phyloP scores from a whole-genome alignment of 73 alveolate genomes.

The Paramecium biaurelia region DNA sequence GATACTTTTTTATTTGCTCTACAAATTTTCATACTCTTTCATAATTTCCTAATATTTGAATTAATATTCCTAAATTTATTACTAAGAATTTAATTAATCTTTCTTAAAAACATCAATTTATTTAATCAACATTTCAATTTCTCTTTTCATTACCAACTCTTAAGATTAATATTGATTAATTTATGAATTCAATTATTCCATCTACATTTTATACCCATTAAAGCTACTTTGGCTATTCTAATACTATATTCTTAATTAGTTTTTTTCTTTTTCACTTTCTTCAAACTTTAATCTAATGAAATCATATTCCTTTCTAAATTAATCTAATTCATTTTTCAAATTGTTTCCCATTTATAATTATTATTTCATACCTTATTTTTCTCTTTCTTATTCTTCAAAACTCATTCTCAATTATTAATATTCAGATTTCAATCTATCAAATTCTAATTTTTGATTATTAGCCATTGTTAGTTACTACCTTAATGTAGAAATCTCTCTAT shows the following conservation, averaged over 20 bases:
- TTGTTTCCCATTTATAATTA: background rate
- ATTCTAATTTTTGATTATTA: background rate
- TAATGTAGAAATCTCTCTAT: background rate
- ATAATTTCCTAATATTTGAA: background rate
- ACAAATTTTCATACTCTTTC: background rate
- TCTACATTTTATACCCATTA: background rate
- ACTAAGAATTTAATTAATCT: background rate
- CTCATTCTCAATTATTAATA: background rate
- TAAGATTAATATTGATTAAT: background rate
- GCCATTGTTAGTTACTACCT: background rate
- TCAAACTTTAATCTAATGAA: background rate
- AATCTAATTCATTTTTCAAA: background rate
- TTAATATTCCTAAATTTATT: background rate
- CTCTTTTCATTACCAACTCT: background rate
- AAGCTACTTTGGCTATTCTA: background rate
- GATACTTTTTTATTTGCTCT: background rate
- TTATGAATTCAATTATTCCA: background rate
- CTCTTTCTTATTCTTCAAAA: background rate
- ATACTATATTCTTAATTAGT: background rate
- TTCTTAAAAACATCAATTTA: slow-evolving; percentile 19
- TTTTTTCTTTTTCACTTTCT: background rate
- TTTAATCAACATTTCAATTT: background rate
- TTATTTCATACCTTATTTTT: background rate
- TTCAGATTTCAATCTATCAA: background rate
- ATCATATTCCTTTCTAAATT: background rate